A percentile compares a stretch with the other conserved stretches of the same genome.
Evolutionary conservation across 108 stramenopile species (phyloP).

Genomic region (Skeletonema marinoi): DNA sequence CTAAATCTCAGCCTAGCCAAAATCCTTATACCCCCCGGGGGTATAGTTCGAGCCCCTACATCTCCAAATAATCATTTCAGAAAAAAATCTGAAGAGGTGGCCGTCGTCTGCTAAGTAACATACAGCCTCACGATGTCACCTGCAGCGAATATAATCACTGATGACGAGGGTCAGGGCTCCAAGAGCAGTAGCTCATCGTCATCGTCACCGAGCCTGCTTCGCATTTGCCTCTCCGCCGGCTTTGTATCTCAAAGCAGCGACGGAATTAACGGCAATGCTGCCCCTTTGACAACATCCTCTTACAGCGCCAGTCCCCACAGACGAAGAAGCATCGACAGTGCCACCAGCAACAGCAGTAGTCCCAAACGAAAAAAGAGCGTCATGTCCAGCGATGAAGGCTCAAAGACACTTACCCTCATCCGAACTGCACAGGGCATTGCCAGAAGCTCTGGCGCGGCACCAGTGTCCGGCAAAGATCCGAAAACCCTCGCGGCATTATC

Average conservation of each 20-base stretch:
- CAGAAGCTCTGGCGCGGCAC: neutral
- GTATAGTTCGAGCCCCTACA: too few species aligned
- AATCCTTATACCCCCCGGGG: too few species aligned
- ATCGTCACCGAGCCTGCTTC: conserved; percentile 26
- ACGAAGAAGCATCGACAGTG: neutral
- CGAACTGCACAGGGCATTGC: conserved; percentile 23
- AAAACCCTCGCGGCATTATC: conserved; percentile 27
- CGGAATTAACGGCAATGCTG: neutral
- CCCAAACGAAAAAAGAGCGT: neutral
- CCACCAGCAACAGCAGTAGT: neutral
- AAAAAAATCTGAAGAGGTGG: neutral
- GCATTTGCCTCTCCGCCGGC: conserved; percentile 38
- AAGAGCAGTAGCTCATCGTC: neutral
- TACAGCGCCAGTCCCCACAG: neutral
- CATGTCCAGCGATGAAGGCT: conserved; percentile 19
- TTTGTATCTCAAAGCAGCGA: conserved; percentile 16
- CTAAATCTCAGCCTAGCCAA: too few species aligned
- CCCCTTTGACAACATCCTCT: neutral
- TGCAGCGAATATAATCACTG: neutral
- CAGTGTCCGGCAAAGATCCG: conserved; percentile 9
- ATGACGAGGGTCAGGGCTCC: neutral
- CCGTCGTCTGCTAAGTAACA: too few species aligned
- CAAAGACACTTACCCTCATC: conserved; percentile 13
- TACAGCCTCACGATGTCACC: neutral
- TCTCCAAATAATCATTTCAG: too few species aligned